phyloP scores from a whole-genome alignment of 1,284 basidiomycete species.

The Cutaneotrichosporon dermatis region DNA sequence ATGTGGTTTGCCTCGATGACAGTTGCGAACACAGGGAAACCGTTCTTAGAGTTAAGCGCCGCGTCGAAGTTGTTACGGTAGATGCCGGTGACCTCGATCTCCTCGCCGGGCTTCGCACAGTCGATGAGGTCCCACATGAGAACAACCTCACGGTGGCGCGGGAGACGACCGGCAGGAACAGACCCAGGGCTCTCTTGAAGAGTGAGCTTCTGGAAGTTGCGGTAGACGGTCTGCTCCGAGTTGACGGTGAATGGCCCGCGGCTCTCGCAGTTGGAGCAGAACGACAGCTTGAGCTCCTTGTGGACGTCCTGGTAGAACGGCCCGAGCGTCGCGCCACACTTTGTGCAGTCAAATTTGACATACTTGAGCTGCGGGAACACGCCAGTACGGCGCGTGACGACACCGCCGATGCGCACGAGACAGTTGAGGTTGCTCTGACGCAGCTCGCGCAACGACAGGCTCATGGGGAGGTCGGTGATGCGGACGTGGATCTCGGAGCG shows the following conservation, averaged over 20 bases:
- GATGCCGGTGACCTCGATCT: constrained; percentile 94
- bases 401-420: constrained; percentile 89
- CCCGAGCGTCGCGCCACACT: constrained; percentile 85
- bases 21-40: constrained; percentile 98
- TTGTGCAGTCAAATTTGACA: constrained; percentile 96
- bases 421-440: constrained; percentile 90
- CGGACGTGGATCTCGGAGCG: constrained; percentile 98
- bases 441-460: constrained; percentile 84
- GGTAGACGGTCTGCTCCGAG: constrained; percentile 95
- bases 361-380: constrained; percentile 99
- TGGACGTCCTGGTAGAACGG: constrained; percentile 97
- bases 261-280: constrained; percentile 87
- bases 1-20: constrained; percentile 96
- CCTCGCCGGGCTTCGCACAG: constrained; percentile 94
- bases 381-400: constrained; percentile 93
- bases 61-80: constrained; percentile 99
- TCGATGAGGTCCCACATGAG: constrained; percentile 98
- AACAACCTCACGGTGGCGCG: constrained; percentile 93
- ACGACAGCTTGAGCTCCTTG: constrained; percentile 89
- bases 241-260: constrained; percentile 96
- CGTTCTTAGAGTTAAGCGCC: constrained; percentile 95
- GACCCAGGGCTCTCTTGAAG: constrained; percentile 97
- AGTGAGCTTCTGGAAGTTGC: constrained; percentile 99
- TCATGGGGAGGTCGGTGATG: constrained; percentile 86
- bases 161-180: constrained; percentile 93